These are phyloP conservation scores for Pleurotus cornucopiae DNA, from an alignment of 768 basidiomycete species.

Conservation along the genomic window DNA sequence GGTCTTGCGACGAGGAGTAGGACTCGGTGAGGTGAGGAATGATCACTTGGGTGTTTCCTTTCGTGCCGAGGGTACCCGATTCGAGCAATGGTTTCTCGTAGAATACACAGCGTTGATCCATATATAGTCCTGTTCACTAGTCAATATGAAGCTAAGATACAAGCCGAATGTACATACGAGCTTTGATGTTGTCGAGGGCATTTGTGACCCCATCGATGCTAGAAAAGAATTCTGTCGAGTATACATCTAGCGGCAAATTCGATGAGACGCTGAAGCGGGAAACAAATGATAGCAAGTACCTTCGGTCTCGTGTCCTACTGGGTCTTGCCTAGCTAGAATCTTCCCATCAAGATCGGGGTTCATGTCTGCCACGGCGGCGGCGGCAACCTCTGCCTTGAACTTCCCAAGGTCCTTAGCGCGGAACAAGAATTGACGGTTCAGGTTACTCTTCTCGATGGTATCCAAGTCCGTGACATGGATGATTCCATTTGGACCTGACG, in stretches of 20 bases:
- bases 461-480: conserved; percentile 97
- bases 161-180: conserved; percentile 53
- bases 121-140: conserved; percentile 70
- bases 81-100: conserved; percentile 94
- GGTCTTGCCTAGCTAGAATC: conserved; percentile 85
- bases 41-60: conserved; percentile 95
- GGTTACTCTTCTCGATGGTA: conserved; percentile 98
- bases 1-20: conserved; percentile 96
- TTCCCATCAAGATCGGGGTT: conserved; percentile 87
- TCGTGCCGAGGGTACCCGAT: conserved; percentile 96
- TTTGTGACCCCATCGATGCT: conserved; percentile 93
- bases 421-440: conserved; percentile 98
- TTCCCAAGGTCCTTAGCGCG: conserved; percentile 92
- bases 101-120: conserved; percentile 98
- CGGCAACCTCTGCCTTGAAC: conserved; percentile 96
- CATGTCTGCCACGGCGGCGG: conserved; percentile 89
- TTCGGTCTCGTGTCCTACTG: conserved; percentile 90
- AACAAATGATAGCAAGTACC: conserved; percentile 45
- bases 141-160: conserved; percentile 9
- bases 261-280: conserved; percentile 34
- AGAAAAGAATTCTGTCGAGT: conserved; percentile 85
- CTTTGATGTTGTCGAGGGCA: conserved; percentile 94
- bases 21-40: conserved; percentile 94
- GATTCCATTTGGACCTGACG: conserved; percentile 67
- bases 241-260: conserved; percentile 65